Evolutionary conservation across 768 basidiomycete genomes (phyloP).

Genomic region (Xerocomellus chrysenteron): DNA sequence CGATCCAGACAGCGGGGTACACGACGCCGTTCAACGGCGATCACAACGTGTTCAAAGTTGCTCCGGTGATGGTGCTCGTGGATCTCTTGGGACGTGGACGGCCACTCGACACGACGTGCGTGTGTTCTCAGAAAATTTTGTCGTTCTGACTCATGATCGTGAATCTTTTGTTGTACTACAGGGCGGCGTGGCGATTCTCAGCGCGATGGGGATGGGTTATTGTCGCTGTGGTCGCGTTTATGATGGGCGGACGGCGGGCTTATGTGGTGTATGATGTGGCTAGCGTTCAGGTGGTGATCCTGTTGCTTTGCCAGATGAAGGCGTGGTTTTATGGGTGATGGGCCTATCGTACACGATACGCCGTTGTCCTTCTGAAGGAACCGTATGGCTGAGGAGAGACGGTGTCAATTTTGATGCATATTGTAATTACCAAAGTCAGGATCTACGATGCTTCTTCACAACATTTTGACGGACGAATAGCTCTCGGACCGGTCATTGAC

Average conservation of each 20-base stretch:
- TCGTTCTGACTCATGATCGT: background rate
- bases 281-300: constrained; percentile 34
- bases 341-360: background rate
- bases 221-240: constrained; percentile 54
- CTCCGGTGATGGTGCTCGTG: constrained; percentile 62
- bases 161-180: background rate
- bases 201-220: constrained; percentile 53
- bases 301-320: constrained; percentile 8
- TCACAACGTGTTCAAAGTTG: constrained; percentile 65
- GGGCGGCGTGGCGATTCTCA: constrained; percentile 17
- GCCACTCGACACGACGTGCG: constrained; percentile 42
- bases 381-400: too few relatives aligned
- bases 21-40: constrained; percentile 82
- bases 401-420: too few relatives aligned
- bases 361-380: background rate
- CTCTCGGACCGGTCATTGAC: background rate
- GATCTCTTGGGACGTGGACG: constrained; percentile 58
- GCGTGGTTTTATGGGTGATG: constrained; percentile 6
- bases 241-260: constrained; percentile 64
- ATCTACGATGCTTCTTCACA: background rate
- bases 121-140: constrained; percentile 6
- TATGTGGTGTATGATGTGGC: constrained; percentile 67
- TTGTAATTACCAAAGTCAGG: too few relatives aligned
- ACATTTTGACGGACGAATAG: background rate
- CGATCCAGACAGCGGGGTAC: constrained; percentile 74